Percentiles rank a stretch among this genome's conserved stretches.
Conservation (phyloP, 306 rosid species). For the Fragaria vesca region DNA sequence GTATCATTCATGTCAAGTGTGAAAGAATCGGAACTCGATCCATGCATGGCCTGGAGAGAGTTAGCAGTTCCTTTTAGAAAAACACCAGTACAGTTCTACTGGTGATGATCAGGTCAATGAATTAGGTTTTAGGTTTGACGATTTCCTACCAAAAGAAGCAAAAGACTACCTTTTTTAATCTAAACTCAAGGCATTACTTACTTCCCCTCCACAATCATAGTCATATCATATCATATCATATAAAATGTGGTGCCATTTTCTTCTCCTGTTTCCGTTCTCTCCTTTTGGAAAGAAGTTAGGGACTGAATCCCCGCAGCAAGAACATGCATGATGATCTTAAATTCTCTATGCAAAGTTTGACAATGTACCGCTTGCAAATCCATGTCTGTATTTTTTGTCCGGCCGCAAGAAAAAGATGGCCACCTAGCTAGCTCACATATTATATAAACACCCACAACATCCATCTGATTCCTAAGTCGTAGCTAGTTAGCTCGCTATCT, state of each 20-base stretch:
- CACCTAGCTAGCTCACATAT: background rate
- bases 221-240: background rate
- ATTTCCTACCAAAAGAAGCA: slow-evolving; percentile 2
- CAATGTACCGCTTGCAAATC: background rate
- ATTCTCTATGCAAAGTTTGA: background rate
- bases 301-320: background rate
- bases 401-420: background rate
- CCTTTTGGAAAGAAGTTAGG: background rate
- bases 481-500: background rate
- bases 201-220: background rate
- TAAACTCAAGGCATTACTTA: slow-evolving; percentile 4
- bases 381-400: background rate
- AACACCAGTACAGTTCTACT: background rate
- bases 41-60: background rate
- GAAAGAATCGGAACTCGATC: background rate
- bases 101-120: slow-evolving; percentile 11
- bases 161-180: background rate
- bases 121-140: slow-evolving; percentile 16
- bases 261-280: background rate
- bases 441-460: background rate
- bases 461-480: background rate
- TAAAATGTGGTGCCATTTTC: background rate
- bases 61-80: background rate
- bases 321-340: slow-evolving; percentile 1
- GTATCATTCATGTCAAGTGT: background rate